These are phyloP conservation scores for Phalaenopsis equestris DNA, from an alignment of 106 monocot genomes.

Conservation along the genomic window DNA sequence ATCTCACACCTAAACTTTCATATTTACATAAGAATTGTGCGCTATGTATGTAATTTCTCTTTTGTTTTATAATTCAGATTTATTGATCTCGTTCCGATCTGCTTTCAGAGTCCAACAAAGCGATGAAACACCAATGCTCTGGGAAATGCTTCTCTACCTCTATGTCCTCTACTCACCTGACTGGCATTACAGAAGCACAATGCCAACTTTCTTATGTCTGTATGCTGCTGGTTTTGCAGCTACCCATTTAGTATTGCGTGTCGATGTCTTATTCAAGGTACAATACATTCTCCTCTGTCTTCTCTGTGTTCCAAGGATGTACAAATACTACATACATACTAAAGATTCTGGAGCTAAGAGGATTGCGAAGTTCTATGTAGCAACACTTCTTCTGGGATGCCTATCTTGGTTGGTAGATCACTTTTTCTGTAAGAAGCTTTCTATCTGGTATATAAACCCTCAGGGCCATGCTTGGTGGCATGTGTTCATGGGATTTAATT, in stretches of 20 bases:
- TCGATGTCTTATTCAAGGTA: slow-evolving; percentile 47
- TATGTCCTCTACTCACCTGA: slow-evolving; percentile 87
- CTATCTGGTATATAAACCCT: slow-evolving; percentile 57
- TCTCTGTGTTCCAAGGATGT: slow-evolving; percentile 81
- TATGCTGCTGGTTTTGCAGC: slow-evolving; percentile 57
- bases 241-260: slow-evolving; percentile 42
- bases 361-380: slow-evolving; percentile 56
- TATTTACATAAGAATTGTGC: too few species aligned
- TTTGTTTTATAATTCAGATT: background rate
- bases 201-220: slow-evolving; percentile 81
- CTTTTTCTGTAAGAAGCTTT: slow-evolving; percentile 43
- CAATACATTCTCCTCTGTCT: slow-evolving; percentile 70
- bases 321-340: slow-evolving; percentile 91
- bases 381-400: slow-evolving; percentile 37
- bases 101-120: slow-evolving; percentile 66
- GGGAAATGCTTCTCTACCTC: slow-evolving; percentile 84
- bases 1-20: too few species aligned
- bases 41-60: too few species aligned
- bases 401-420: slow-evolving; percentile 62
- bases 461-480: slow-evolving; percentile 96
- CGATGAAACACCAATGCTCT: slow-evolving; percentile 89
- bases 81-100: background rate
- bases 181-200: slow-evolving; percentile 79
- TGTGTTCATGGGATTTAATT: slow-evolving; percentile 79
- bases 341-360: slow-evolving; percentile 61